Percentiles rank a stretch among this genome's conserved stretches.
phyloP scores from a whole-genome alignment of 441 rosid species.

The Jatropha podagrica region DNA sequence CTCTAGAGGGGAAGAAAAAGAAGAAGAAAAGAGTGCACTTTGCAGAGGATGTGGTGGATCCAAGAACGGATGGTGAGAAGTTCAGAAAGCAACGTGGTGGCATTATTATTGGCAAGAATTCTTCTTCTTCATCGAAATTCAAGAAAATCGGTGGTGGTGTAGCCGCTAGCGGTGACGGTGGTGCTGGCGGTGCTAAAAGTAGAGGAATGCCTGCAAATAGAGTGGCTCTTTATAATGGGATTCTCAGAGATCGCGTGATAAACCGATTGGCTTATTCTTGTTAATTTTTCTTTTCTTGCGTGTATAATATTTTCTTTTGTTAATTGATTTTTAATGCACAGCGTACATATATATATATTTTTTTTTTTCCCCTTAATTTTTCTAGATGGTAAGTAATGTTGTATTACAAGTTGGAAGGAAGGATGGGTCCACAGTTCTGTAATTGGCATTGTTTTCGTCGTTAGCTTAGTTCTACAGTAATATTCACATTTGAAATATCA shows the following conservation, averaged over 20 bases:
- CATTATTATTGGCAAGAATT: conserved; percentile 10
- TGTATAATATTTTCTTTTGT: neutral
- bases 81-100: conserved; percentile 38
- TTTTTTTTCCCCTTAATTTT: neutral
- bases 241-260: conserved; percentile 55
- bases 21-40: conserved; percentile 57
- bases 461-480: neutral
- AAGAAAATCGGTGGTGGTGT: conserved; percentile 18
- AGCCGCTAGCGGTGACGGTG: neutral
- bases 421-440: conserved; percentile 8
- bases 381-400: neutral
- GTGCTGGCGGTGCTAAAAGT: conserved; percentile 8
- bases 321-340: neutral
- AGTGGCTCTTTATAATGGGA: conserved; percentile 63
- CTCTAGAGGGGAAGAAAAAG: conserved; percentile 35
- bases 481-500: neutral
- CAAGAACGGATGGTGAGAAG: conserved; percentile 44
- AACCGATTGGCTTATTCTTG: conserved; percentile 48
- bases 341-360: conserved; percentile 12
- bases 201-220: conserved; percentile 62
- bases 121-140: conserved; percentile 23
- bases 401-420: neutral
- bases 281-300: neutral
- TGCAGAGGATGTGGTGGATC: conserved; percentile 65
- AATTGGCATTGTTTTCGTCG: neutral